phyloP scores from a whole-genome alignment of 768 basidiomycete genomes.

The Rhodosporidiobolus sp. region DNA sequence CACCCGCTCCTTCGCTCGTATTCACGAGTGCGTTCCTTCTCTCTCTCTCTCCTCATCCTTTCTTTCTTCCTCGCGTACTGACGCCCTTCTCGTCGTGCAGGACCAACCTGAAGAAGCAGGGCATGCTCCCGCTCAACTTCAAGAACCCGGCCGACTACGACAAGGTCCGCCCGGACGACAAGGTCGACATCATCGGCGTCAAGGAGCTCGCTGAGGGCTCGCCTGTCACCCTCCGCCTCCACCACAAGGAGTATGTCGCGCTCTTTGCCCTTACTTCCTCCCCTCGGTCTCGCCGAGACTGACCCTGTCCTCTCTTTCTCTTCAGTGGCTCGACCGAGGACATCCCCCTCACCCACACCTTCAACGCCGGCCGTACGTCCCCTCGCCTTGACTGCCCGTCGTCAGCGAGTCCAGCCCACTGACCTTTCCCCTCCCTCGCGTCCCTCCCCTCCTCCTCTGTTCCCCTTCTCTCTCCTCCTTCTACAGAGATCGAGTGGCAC shows the following conservation, averaged over 20 bases:
- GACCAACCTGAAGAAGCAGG: constrained; percentile 67
- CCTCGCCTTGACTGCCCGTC: too few relatives aligned
- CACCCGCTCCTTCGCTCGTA: constrained; percentile 66
- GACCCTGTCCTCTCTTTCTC: background rate
- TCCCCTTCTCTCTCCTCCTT: too few relatives aligned
- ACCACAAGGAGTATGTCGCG: constrained; percentile 57
- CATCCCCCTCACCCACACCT: constrained; percentile 48
- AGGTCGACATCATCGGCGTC: constrained; percentile 82
- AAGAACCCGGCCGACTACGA: constrained; percentile 86
- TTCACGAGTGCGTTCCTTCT: constrained; percentile 53
- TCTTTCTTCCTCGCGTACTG: background rate
- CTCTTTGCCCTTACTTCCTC: background rate
- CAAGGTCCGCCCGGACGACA: constrained; percentile 80
- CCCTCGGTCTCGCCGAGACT: background rate
- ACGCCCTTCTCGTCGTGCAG: constrained; percentile 53
- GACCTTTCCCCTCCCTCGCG: too few relatives aligned
- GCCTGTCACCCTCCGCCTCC: constrained; percentile 75
- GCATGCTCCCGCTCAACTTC: constrained; percentile 71
- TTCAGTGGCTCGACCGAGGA: constrained; percentile 34
- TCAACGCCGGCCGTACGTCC: constrained; percentile 96
- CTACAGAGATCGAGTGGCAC: constrained; percentile 91
- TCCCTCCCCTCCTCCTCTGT: too few relatives aligned
- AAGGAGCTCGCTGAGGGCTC: constrained; percentile 86
- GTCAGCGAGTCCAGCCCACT: too few relatives aligned
- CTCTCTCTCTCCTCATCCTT: background rate